Base-by-base conservation (phyloP, 257 asterid species). In the Pogostemon cablin region DNA sequence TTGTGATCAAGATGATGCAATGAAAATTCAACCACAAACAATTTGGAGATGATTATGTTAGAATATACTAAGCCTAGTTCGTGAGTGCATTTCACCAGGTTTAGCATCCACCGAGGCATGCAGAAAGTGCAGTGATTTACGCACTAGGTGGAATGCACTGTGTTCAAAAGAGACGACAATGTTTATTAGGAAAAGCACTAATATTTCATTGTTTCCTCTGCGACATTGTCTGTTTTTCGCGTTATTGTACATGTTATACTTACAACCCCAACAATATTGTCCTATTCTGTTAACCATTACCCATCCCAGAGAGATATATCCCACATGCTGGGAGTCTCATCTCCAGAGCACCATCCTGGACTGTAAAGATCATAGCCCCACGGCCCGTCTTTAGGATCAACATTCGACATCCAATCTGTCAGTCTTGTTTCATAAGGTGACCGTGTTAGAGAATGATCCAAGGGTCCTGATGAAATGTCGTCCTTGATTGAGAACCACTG, bases 371-470 rank as follows among this genome's bases (percentile, higher is more conserved):
- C 63, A 15, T 62, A 52, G 54, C 11, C 6, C 44, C 54, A 55
- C 4, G 50, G 15, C 57, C 42, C 69, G 25, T 61, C 60, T 59
- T 57, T 69, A 4, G 66, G 11, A 1, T 59, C 75, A 39, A n/a
- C 6, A 48, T 42, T 76, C 35, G 71, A 68, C 59, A 73, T 69
- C 84, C 81, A 80, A 25, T 80, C 84, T 0, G 65, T 43, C 77
- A 80, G 64, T 34, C 79, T 76, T 1, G 72, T 61, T 37, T 80
- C 84, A 37, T 80, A 80, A 42, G 84, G 81, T 4, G 84, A 80
- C 0, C 38, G 37, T 4, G 70, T 67, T 25, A 25, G 32, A 25
- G 32, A 25, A 25, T 25, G 32, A 25, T 25, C 65, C 48, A 41
- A 40, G 34, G 53, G 38, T 56, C 9, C 11, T 2, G 1, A 43